A percentile compares a stretch with the other conserved stretches of the same genome.
Evolutionary conservation across 2,329 filamentous ascomycete genomes (phyloP).

Genomic region (Chalaropsis ovoidea): DNA sequence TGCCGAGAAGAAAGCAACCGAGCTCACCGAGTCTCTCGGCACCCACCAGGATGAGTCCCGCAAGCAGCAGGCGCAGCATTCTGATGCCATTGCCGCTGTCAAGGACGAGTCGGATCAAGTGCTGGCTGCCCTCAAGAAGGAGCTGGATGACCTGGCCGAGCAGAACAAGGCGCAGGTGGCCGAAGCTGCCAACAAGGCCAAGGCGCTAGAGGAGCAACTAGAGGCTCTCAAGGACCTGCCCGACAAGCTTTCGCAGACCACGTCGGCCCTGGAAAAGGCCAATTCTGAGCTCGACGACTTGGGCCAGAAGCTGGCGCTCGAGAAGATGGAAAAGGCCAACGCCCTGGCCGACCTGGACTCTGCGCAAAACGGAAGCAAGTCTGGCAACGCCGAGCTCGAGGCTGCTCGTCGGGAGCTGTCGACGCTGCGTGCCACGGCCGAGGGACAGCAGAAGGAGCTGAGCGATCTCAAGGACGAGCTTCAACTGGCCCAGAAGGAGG

Average conservation of each 20-base stretch:
- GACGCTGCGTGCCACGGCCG: constrained; percentile 39
- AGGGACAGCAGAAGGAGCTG: constrained; percentile 35
- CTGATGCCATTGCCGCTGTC: constrained; percentile 26
- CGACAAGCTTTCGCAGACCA: constrained; percentile 13
- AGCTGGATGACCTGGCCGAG: constrained; percentile 21
- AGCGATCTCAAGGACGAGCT: constrained; percentile 36
- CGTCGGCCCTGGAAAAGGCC: constrained; percentile 21
- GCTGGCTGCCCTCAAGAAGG: constrained; percentile 29
- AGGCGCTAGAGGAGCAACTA: constrained; percentile 44
- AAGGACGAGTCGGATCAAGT: constrained; percentile 27
- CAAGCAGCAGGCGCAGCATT: constrained; percentile 11
- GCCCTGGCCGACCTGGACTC: constrained; percentile 53
- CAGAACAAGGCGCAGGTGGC: constrained; percentile 16
- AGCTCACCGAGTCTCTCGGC: constrained; percentile 28
- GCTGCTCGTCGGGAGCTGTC: constrained; percentile 43
- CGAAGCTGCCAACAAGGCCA: constrained; percentile 33
- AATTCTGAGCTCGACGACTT: constrained; percentile 39
- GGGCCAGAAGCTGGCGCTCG: constrained; percentile 45
- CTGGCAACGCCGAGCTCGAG: constrained; percentile 47
- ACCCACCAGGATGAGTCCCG: constrained; percentile 6
- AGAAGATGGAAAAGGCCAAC: constrained; percentile 51
- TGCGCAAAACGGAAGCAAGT: constrained; percentile 42
- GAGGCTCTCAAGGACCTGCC: constrained; percentile 42
- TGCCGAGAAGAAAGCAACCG: constrained; percentile 31
- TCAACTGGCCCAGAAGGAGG: constrained; percentile 42